Conservation (phyloP, 306 rosid genomes). For the Rosa rugosa region DNA sequence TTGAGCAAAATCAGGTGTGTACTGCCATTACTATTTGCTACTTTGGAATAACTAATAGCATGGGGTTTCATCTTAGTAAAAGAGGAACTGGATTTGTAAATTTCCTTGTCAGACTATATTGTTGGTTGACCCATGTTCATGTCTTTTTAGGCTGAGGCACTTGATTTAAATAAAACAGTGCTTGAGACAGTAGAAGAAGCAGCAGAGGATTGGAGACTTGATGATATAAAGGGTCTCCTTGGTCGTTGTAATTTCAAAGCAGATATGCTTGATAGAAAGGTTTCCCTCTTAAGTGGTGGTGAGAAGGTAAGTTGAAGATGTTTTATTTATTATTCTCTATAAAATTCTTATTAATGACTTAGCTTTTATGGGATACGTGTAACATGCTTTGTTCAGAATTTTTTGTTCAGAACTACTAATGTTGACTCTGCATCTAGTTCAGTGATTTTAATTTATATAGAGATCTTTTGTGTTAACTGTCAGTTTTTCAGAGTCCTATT, state of each 20-base stretch:
- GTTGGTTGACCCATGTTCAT: conserved; percentile 29
- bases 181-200: conserved; percentile 90
- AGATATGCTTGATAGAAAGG: conserved; percentile 94
- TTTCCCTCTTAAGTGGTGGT: conserved; percentile 92
- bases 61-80: neutral
- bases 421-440: neutral
- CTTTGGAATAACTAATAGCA: conserved; percentile 12
- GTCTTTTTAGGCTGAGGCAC: conserved; percentile 87
- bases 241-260: conserved; percentile 98
- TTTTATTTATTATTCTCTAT: neutral
- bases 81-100: neutral
- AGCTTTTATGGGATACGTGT: neutral
- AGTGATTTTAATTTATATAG: neutral
- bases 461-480: neutral
- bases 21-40: conserved; percentile 13
- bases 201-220: conserved; percentile 92
- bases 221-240: conserved; percentile 95
- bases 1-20: conserved; percentile 95
- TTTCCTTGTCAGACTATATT: conserved; percentile 4
- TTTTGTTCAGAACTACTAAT: neutral
- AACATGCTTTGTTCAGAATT: neutral
- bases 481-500: neutral
- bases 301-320: conserved; percentile 66
- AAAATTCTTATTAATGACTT: neutral
- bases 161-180: conserved; percentile 89